These are phyloP conservation scores for Trichoderma sp. DNA, from an alignment of 2,329 filamentous ascomycete species.

Conservation along the genomic window DNA sequence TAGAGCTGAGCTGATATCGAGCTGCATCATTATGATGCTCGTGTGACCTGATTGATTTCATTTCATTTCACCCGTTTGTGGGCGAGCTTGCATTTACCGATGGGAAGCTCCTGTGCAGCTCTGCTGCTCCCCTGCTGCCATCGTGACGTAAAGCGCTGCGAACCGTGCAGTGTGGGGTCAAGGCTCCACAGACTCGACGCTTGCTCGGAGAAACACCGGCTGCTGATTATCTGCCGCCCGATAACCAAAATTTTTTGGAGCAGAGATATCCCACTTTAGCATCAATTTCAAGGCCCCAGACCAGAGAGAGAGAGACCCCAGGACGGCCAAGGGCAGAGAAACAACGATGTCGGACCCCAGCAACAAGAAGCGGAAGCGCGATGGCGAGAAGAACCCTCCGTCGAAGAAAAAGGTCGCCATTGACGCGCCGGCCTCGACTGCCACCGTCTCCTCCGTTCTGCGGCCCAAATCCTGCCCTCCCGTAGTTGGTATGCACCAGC, in stretches of 20 bases:
- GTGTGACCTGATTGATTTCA: conserved; percentile 4
- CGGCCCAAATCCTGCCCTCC: conserved; percentile 53
- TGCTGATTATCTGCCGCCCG: conserved; percentile 34
- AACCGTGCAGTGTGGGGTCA: neutral
- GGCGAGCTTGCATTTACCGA: conserved; percentile 17
- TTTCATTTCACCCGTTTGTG: conserved; percentile 16
- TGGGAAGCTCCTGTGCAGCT: conserved; percentile 25
- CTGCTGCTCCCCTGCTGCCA: conserved; percentile 3
- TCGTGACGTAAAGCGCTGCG: conserved; percentile 24
- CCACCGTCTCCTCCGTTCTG: conserved; percentile 52
- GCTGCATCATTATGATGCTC: conserved; percentile 4
- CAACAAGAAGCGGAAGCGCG: conserved; percentile 59
- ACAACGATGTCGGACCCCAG: conserved; percentile 44
- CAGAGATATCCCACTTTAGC: conserved; percentile 34
- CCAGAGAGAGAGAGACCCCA: neutral
- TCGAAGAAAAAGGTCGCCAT: conserved; percentile 58
- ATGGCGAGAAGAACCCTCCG: conserved; percentile 45
- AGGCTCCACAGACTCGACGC: conserved; percentile 29
- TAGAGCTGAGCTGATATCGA: neutral
- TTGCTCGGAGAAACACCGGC: conserved; percentile 37
- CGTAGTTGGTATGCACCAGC: conserved; percentile 51
- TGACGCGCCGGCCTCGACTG: conserved; percentile 44
- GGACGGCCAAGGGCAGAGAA: neutral
- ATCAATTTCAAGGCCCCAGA: conserved; percentile 1
- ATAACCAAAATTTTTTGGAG: conserved; percentile 36